A percentile compares a stretch with the other conserved stretches of the same genome.
Conservation (phyloP, 768 basidiomycete species). For the Boletus huronensis region DNA sequence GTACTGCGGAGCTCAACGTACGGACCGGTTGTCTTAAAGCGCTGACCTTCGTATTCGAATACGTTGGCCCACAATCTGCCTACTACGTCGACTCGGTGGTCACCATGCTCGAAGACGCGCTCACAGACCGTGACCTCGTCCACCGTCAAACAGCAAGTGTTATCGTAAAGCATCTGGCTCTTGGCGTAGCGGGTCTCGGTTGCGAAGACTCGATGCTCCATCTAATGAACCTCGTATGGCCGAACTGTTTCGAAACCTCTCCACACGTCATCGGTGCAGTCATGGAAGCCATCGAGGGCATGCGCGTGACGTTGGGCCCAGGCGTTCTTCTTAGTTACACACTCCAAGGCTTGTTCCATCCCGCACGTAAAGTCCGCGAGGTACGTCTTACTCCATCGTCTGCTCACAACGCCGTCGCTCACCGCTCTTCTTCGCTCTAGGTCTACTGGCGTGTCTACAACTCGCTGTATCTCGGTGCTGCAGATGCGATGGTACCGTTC, state of each 20-base stretch:
- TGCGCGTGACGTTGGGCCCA: slow-evolving; percentile 93
- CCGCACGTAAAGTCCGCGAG: slow-evolving; percentile 94
- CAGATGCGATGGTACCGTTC: slow-evolving; percentile 92
- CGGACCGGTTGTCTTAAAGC: slow-evolving; percentile 99
- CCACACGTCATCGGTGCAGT: slow-evolving; percentile 98
- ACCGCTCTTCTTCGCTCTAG: slow-evolving; percentile 24
- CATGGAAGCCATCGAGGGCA: slow-evolving; percentile 97
- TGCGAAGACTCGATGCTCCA: slow-evolving; percentile 98
- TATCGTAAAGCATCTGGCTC: slow-evolving; percentile 96
- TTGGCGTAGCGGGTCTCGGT: slow-evolving; percentile 95
- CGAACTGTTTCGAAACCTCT: slow-evolving; percentile 97
- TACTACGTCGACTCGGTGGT: slow-evolving; percentile 98
- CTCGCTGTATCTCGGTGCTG: slow-evolving; percentile 85
- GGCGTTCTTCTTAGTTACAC: slow-evolving; percentile 91
- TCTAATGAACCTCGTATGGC: slow-evolving; percentile 98
- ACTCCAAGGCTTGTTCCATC: slow-evolving; percentile 94
- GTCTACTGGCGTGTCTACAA: slow-evolving; percentile 96
- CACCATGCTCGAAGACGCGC: slow-evolving; percentile 96
- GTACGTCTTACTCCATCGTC: slow-evolving; percentile 41
- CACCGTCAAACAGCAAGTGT: slow-evolving; percentile 98
- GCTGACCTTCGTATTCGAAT: slow-evolving; percentile 98
- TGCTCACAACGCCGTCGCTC: neutral
- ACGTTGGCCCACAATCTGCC: slow-evolving; percentile 93
- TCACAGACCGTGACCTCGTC: slow-evolving; percentile 97
- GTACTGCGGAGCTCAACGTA: slow-evolving; percentile 97